phyloP scores from a whole-genome alignment of 352 stramenopile species.

The Pythium sukuiense region DNA sequence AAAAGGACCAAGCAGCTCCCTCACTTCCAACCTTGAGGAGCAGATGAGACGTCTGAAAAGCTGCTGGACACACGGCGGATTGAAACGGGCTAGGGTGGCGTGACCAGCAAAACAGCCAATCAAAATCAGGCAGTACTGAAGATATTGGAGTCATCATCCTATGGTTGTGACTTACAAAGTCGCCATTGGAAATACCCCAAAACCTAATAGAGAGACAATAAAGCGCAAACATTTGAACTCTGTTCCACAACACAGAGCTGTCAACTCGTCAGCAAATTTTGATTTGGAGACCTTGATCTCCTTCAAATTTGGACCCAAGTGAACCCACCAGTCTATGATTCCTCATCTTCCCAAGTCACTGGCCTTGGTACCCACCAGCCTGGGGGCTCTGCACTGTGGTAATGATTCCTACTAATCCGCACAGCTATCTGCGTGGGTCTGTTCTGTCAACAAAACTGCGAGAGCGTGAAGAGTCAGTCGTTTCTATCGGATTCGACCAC shows the following conservation, averaged over 20 bases:
- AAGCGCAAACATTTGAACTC: neutral
- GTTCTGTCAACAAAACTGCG: too few relatives aligned
- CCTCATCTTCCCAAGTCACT: neutral
- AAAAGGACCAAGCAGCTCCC: neutral
- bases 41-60: neutral
- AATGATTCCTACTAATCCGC: too few relatives aligned
- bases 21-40: neutral
- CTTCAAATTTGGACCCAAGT: neutral
- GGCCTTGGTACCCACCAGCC: neutral
- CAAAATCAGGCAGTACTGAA: neutral
- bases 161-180: conserved; percentile 6
- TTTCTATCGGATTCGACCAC: too few relatives aligned
- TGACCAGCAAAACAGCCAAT: neutral
- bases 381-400: too few relatives aligned
- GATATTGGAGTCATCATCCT: neutral
- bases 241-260: neutral
- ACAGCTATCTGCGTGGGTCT: too few relatives aligned
- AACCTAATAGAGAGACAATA: conserved; percentile 1
- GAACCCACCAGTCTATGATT: conserved; percentile 1
- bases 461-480: too few relatives aligned
- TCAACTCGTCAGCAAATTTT: too few relatives aligned
- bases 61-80: conserved; percentile 2
- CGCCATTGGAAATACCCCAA: neutral
- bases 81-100: neutral
- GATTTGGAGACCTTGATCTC: too few relatives aligned